phyloP scores from a whole-genome alignment of 305 asterid genomes.

The Solanum hybrid region DNA sequence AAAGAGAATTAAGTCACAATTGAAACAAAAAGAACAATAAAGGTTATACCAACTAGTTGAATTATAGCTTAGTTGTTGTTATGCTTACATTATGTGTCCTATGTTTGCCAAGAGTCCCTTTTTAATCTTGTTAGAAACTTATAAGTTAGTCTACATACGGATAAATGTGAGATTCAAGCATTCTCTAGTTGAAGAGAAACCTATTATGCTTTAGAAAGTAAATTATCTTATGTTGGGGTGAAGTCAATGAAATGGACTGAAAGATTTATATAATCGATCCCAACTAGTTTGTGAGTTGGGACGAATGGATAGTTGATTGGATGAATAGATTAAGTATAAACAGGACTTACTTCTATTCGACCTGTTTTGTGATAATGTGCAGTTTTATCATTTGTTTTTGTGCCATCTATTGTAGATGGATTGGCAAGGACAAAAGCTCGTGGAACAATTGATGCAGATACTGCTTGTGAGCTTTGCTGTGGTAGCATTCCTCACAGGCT shows the following conservation, averaged over 20 bases:
- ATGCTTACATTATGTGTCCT: not conserved
- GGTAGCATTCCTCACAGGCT: slow-evolving; percentile 54
- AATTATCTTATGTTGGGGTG: not conserved
- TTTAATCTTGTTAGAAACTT: not conserved
- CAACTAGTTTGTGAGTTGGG: not conserved
- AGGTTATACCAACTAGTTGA: not conserved
- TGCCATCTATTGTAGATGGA: slow-evolving; percentile 43
- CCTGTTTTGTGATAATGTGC: not conserved
- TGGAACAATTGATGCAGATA: slow-evolving; percentile 86
- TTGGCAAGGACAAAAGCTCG: slow-evolving; percentile 95
- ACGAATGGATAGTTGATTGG: not conserved
- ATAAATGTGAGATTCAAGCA: not conserved
- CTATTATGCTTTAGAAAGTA: not conserved
- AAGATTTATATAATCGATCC: not conserved
- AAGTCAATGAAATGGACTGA: not conserved
- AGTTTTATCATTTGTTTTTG: not conserved
- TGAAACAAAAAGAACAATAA: not conserved
- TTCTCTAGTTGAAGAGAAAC: not conserved
- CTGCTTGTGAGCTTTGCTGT: slow-evolving; percentile 54
- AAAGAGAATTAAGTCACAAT: not conserved
- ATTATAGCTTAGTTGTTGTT: not conserved
- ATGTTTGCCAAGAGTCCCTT: not conserved
- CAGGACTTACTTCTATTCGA: not conserved
- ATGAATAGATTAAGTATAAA: not conserved
- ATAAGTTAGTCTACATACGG: not conserved